Percentiles rank a stretch among this genome's conserved stretches.
These are phyloP conservation scores for Clarireedia paspali DNA, from an alignment of 2,329 filamentous ascomycete genomes.

Conservation along the genomic window DNA sequence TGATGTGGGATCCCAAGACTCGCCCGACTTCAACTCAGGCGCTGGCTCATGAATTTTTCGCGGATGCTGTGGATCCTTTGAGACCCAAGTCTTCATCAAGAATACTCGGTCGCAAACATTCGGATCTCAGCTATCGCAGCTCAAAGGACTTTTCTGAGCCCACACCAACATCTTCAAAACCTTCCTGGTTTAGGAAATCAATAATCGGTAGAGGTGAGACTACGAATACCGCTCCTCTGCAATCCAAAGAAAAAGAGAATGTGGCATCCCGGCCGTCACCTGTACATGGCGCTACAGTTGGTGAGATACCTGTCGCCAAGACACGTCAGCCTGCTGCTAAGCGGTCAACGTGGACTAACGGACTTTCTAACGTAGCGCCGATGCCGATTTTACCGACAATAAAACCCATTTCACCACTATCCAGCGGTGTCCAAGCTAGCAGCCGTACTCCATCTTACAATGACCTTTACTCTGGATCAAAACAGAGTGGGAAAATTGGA, in stretches of 20 bases:
- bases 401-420: conserved; percentile 90
- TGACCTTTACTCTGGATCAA: conserved; percentile 38
- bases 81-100: conserved; percentile 86
- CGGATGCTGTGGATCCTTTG: conserved; percentile 84
- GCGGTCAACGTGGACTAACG: conserved; percentile 89
- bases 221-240: conserved; percentile 47
- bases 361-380: conserved; percentile 69
- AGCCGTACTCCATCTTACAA: conserved; percentile 49
- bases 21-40: conserved; percentile 89
- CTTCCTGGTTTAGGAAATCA: conserved; percentile 95
- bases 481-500: conserved; percentile 65
- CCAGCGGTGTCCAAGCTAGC: conserved; percentile 82
- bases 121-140: conserved; percentile 63
- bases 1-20: conserved; percentile 96
- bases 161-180: conserved; percentile 62
- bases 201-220: conserved; percentile 74
- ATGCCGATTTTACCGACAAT: conserved; percentile 97
- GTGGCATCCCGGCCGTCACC: conserved; percentile 38
- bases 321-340: conserved; percentile 54
- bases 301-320: conserved; percentile 37
- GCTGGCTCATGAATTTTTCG: conserved; percentile 91
- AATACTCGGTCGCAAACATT: conserved; percentile 83
- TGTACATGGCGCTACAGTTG: conserved; percentile 32
- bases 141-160: conserved; percentile 54
- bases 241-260: conserved; percentile 40